Conservation (phyloP, 2,329 filamentous ascomycete species). For the Venturia aucupariae region DNA sequence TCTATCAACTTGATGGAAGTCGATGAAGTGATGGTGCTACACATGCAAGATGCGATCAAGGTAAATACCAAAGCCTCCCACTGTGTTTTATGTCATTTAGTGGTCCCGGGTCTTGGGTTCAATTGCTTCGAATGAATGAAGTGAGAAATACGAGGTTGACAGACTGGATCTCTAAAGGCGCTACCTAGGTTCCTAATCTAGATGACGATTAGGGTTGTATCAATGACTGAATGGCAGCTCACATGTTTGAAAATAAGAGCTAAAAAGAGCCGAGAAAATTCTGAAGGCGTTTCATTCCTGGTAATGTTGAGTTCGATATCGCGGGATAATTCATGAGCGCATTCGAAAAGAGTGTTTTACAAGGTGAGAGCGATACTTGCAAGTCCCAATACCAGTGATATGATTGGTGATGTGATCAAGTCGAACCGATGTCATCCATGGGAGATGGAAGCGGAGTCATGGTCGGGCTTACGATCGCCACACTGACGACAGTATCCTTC, state of each 20-base stretch:
- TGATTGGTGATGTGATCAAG: background rate
- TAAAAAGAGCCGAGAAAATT: no score
- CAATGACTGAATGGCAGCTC: no score
- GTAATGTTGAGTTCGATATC: background rate
- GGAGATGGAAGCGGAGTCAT: slow-evolving; percentile 5
- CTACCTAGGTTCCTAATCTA: no score
- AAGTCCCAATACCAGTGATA: background rate
- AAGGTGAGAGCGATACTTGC: background rate
- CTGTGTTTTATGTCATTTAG: no score
- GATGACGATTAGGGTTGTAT: no score
- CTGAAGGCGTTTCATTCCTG: no score
- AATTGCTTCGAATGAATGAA: no score
- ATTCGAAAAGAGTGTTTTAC: background rate
- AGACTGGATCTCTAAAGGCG: no score
- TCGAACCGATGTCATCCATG: background rate
- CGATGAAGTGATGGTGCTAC: background rate
- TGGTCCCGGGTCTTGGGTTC: no score
- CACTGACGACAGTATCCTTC: background rate
- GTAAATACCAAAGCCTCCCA: no score
- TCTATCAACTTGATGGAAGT: background rate
- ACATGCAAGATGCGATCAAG: no score
- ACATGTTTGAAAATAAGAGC: no score
- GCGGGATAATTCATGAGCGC: background rate
- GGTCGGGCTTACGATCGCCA: background rate
- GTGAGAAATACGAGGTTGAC: background rate